Conservation (phyloP, 345 rosid genomes). For the Eutrema yunnanense region DNA sequence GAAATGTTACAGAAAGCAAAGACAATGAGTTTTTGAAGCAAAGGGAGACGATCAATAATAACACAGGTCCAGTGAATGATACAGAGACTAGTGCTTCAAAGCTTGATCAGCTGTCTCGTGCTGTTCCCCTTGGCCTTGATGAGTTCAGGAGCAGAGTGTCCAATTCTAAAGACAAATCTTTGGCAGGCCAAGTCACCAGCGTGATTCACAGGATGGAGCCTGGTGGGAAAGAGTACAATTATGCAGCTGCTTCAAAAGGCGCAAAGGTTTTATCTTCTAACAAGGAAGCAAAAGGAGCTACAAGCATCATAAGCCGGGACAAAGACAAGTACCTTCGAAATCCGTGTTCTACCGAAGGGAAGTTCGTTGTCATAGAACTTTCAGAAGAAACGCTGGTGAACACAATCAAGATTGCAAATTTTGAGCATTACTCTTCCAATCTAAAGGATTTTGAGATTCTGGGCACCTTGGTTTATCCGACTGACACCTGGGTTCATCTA, state of each 20-base stretch:
- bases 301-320: constrained; percentile 71
- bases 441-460: constrained; percentile 73
- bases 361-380: constrained; percentile 82
- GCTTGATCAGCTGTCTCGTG: constrained; percentile 44
- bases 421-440: constrained; percentile 93
- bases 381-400: constrained; percentile 92
- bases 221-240: constrained; percentile 82
- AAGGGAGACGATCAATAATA: not conserved
- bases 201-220: constrained; percentile 80
- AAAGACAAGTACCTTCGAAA: constrained; percentile 90
- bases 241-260: constrained; percentile 85
- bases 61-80: constrained; percentile 3
- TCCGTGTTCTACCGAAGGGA: constrained; percentile 90
- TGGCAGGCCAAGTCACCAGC: constrained; percentile 53
- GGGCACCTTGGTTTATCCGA: constrained; percentile 86
- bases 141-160: constrained; percentile 87
- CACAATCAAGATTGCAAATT: constrained; percentile 74
- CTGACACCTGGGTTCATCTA: constrained; percentile 67
- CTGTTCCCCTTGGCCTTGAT: constrained; percentile 71
- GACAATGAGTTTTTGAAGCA: constrained; percentile 11
- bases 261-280: constrained; percentile 77
- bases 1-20: constrained; percentile 25
- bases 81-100: constrained; percentile 31
- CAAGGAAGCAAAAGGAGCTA: constrained; percentile 92
- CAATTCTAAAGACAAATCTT: constrained; percentile 53